phyloP scores from a whole-genome alignment of 331 rosid genomes.

The Cydonia oblonga region DNA sequence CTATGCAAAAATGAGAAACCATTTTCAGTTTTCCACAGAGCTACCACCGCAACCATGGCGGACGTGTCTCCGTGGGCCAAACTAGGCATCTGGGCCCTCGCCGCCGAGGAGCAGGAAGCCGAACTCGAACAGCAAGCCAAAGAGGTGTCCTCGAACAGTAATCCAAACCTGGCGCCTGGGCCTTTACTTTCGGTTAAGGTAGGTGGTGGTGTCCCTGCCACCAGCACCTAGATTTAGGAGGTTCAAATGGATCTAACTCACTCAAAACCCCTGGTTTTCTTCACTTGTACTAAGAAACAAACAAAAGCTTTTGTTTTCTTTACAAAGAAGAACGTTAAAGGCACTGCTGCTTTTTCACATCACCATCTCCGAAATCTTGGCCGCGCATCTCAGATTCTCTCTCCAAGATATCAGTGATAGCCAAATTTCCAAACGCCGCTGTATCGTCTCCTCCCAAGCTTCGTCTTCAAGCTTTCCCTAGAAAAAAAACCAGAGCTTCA shows the following conservation, averaged over 20 bases:
- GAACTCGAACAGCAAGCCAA: no score
- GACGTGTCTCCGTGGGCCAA: no score
- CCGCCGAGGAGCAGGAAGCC: no score
- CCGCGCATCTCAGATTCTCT: neutral
- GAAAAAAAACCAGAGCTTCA: constrained; percentile 15
- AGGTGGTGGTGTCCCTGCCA: constrained; percentile 33
- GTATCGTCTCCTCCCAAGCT: constrained; percentile 13
- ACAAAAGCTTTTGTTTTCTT: neutral
- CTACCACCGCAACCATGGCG: no score
- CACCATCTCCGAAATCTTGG: neutral
- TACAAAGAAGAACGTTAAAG: constrained; percentile 1
- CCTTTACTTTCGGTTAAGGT: constrained; percentile 58
- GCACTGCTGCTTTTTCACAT: constrained; percentile 3
- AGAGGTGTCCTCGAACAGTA: no score
- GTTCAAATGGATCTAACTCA: constrained; percentile 8
- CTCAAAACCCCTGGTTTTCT: constrained; percentile 12
- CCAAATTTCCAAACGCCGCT: constrained; percentile 14
- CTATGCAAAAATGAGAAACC: no score
- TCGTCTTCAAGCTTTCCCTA: constrained; percentile 8
- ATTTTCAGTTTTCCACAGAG: no score
- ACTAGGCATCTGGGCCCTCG: no score
- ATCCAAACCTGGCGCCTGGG: no score
- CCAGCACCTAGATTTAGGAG: constrained; percentile 29
- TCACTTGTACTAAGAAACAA: constrained; percentile 10
- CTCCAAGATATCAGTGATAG: neutral